Percentiles rank a stretch among this genome's conserved stretches.
Evolutionary conservation across 2,329 filamentous ascomycete species (phyloP).

Genomic region (Trematosphaeria pertusa): DNA sequence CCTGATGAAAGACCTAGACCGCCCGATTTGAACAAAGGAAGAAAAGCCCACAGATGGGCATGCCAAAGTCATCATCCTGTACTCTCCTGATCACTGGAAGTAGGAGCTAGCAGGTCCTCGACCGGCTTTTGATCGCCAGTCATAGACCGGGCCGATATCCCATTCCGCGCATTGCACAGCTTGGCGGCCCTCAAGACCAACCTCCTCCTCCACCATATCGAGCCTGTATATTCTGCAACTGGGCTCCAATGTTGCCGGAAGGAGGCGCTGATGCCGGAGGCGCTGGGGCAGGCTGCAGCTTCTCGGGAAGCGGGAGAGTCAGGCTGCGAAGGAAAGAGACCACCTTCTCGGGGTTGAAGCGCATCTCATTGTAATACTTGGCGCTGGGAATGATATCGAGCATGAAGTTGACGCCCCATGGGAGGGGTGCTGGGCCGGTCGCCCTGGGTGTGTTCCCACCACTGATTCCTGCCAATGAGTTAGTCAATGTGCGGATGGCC

Average conservation of each 20-base stretch:
- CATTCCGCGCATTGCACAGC: too few species aligned
- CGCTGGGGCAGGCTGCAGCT: conserved; percentile 6
- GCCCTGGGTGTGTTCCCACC: conserved; percentile 38
- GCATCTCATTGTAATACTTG: conserved; percentile 72
- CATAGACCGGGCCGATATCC: too few species aligned
- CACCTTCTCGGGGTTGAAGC: conserved; percentile 74
- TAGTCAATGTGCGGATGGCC: too few species aligned
- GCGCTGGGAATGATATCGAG: conserved; percentile 78
- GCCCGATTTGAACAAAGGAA: too few species aligned
- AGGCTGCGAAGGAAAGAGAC: conserved; percentile 72
- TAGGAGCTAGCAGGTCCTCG: too few species aligned
- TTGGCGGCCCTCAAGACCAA: too few species aligned
- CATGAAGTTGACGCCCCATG: conserved; percentile 63
- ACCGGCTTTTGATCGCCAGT: too few species aligned
- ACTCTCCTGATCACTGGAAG: too few species aligned
- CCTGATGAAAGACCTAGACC: too few species aligned
- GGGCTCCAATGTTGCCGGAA: conserved; percentile 16
- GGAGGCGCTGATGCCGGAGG: conserved; percentile 6
- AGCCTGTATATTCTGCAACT: conserved; percentile 40
- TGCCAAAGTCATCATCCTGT: too few species aligned
- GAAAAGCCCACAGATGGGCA: too few species aligned
- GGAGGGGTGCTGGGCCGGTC: conserved; percentile 68
- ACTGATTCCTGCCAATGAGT: conserved; percentile 26
- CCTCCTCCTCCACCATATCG: conserved; percentile 34
- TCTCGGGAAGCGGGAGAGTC: conserved; percentile 23